Percentiles rank a stretch among this genome's conserved stretches.
phyloP scores from a whole-genome alignment of 129 eudicot species.

The Glebionis coronaria region DNA sequence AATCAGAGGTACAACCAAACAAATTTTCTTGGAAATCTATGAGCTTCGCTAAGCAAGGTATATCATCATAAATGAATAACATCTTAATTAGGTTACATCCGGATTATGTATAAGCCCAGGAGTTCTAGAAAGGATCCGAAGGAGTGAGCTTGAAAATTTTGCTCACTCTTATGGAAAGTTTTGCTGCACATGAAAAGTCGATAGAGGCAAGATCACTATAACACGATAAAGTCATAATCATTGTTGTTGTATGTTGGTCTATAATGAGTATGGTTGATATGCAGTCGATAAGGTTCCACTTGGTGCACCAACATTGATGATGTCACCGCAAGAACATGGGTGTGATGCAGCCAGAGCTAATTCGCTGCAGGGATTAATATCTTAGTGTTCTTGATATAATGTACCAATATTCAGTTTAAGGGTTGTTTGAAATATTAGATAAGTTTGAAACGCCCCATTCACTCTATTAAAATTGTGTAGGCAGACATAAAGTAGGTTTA shows the following conservation, averaged over 20 bases:
- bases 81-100: constrained; percentile 42
- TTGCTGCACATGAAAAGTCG: constrained; percentile 98
- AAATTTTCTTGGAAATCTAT: no score
- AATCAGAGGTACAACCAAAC: no score
- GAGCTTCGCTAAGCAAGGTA: no score
- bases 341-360: constrained; percentile 39
- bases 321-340: constrained; percentile 83
- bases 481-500: no score
- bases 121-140: constrained; percentile 70
- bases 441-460: no score
- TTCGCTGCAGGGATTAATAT: constrained; percentile 56
- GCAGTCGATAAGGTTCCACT: constrained; percentile 77
- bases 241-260: background rate
- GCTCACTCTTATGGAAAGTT: constrained; percentile 78
- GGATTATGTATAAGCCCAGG: constrained; percentile 84
- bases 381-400: no score
- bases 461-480: no score
- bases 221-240: background rate
- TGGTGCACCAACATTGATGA: constrained; percentile 90
- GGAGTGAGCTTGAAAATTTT: constrained; percentile 47
- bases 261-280: background rate
- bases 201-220: constrained; percentile 48
- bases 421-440: no score
- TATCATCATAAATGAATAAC: no score
- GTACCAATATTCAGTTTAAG: no score